These are phyloP conservation scores for Cystofilobasidium capitatum DNA, from an alignment of 768 basidiomycete species.

Conservation along the genomic window DNA sequence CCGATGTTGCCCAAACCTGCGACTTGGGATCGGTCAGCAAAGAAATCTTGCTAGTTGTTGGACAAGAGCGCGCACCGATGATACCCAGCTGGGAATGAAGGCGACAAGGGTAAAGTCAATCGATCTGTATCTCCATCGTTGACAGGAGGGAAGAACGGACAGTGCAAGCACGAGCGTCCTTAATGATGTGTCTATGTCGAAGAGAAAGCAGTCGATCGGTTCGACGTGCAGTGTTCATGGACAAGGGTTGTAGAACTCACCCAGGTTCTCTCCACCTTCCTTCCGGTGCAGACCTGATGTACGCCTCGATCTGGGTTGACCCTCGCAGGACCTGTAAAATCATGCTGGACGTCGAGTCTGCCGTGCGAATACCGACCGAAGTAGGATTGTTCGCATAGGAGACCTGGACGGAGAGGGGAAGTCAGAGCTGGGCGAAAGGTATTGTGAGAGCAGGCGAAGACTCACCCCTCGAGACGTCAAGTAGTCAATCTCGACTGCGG, in stretches of 20 bases:
- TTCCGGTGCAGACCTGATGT: not conserved
- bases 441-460: conserved; percentile 33
- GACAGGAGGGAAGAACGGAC: conserved; percentile 15
- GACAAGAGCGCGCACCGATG: conserved; percentile 29
- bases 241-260: not conserved
- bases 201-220: not conserved
- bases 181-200: conserved; percentile 22
- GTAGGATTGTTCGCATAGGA: conserved; percentile 33
- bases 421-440: conserved; percentile 13
- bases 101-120: conserved; percentile 19
- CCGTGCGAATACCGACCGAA: conserved; percentile 32
- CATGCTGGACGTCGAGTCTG: conserved; percentile 30
- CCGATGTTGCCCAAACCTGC: conserved; percentile 39
- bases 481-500: conserved; percentile 38
- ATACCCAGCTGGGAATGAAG: conserved; percentile 35
- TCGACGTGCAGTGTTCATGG: not conserved
- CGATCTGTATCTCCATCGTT: conserved; percentile 22
- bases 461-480: conserved; percentile 31
- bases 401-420: conserved; percentile 23
- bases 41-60: not conserved
- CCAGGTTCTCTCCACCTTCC: conserved; percentile 22
- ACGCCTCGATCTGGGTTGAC: conserved; percentile 6
- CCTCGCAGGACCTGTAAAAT: conserved; percentile 30
- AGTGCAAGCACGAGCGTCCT: conserved; percentile 28
- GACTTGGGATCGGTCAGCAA: not conserved